phyloP scores from a whole-genome alignment of 176 grass and related monocot genomes.

The Melocanna baccifera region DNA sequence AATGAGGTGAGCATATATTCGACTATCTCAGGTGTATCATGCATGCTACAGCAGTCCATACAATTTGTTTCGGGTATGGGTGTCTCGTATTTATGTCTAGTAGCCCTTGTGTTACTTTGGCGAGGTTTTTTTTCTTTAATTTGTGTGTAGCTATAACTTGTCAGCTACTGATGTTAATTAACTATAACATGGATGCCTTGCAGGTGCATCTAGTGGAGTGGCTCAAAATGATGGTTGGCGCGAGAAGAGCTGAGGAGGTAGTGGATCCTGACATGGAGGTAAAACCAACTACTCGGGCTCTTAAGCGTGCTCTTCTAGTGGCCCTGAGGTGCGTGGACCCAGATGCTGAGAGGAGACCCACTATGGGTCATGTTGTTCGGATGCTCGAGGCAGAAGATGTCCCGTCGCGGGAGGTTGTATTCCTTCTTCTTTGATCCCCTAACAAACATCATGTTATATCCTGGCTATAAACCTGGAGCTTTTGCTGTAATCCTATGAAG shows the following conservation, averaged over 20 bases:
- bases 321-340: slow-evolving; percentile 62
- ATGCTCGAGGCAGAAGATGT: slow-evolving; percentile 76
- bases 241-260: slow-evolving; percentile 55
- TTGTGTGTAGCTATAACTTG: not conserved
- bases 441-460: not conserved
- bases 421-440: not conserved
- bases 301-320: slow-evolving; percentile 65
- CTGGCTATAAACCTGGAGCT: not conserved
- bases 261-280: slow-evolving; percentile 62
- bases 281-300: slow-evolving; percentile 56
- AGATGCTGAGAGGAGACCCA: slow-evolving; percentile 63
- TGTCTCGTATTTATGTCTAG: not conserved
- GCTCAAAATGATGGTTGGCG: slow-evolving; percentile 74
- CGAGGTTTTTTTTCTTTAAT: not conserved
- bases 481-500: slow-evolving; percentile 6
- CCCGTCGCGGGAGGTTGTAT: slow-evolving; percentile 51
- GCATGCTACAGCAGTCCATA: not conserved
- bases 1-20: slow-evolving; percentile 51
- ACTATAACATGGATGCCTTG: not conserved
- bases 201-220: slow-evolving; percentile 79
- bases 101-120: not conserved
- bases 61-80: not conserved
- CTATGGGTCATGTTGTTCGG: slow-evolving; percentile 65
- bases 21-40: not conserved
- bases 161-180: not conserved